phyloP scores from a whole-genome alignment of 257 asterid genomes.

The Verbascum thapsus region DNA sequence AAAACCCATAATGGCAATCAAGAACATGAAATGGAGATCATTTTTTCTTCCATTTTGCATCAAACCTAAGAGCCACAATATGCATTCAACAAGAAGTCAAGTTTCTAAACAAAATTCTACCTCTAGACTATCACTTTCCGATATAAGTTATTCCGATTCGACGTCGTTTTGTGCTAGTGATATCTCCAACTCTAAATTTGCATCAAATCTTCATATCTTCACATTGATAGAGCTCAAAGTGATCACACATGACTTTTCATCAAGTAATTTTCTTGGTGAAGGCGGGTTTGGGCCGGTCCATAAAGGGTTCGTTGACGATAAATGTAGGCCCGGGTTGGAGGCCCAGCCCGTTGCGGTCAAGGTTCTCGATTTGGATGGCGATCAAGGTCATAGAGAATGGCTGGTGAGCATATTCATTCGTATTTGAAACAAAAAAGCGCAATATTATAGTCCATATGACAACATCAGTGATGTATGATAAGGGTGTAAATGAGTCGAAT shows the following conservation, averaged over 20 bases:
- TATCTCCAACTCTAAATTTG: constrained; percentile 56
- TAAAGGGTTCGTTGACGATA: constrained; percentile 73
- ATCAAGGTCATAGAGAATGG: constrained; percentile 86
- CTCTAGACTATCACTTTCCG: constrained; percentile 56
- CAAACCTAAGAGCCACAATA: constrained; percentile 11
- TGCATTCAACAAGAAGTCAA: constrained; percentile 25
- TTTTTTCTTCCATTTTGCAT: constrained; percentile 33
- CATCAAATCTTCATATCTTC: constrained; percentile 72
- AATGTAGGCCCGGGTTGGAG: constrained; percentile 55
- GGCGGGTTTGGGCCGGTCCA: constrained; percentile 97
- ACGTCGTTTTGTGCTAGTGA: constrained; percentile 48
- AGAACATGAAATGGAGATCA: constrained; percentile 25
- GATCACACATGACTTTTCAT: constrained; percentile 51
- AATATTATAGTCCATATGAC: no score
- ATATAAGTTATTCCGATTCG: constrained; percentile 61
- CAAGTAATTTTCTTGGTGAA: constrained; percentile 67
- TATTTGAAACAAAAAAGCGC: no score
- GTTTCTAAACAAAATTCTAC: constrained; percentile 30
- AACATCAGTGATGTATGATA: no score
- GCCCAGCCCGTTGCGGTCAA: constrained; percentile 92
- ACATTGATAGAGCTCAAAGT: constrained; percentile 51
- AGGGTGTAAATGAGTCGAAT: no score
- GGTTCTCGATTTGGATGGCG: constrained; percentile 67
- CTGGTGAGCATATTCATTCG: constrained; percentile 48
- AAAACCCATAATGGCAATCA: constrained; percentile 29